Percentiles rank a stretch among this genome's conserved stretches.
Conservation (phyloP, 2,329 filamentous ascomycete species). For the Colletotrichum neosansevieriae region DNA sequence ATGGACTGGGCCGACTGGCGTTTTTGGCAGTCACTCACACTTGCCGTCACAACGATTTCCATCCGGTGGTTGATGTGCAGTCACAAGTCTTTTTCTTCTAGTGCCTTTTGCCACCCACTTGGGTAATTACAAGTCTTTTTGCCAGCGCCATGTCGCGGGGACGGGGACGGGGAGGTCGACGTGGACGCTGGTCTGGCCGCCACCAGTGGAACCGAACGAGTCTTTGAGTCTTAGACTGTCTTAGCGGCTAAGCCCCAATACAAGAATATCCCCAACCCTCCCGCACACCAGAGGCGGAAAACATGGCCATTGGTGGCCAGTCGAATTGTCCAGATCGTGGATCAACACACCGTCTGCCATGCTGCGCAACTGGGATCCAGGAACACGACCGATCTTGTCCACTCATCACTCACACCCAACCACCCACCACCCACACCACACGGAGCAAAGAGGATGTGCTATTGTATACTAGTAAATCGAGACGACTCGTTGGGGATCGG, state of each 20-base stretch:
- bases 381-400: constrained; percentile 15
- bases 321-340: constrained; percentile 9
- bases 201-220: no score
- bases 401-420: no score
- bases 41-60: constrained; percentile 24
- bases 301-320: constrained; percentile 16
- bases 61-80: constrained; percentile 27
- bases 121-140: no score
- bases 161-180: neutral
- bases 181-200: no score
- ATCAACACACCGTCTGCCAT: constrained; percentile 4
- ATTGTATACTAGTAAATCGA: no score
- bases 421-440: no score
- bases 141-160: constrained; percentile 14
- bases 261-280: neutral
- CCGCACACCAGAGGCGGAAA: neutral
- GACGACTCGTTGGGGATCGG: constrained; percentile 19
- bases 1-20: neutral
- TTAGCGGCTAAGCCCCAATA: no score
- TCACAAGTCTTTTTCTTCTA: neutral
- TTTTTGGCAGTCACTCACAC: constrained; percentile 13
- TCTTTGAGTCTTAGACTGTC: no score
- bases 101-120: no score
- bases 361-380: constrained; percentile 31
- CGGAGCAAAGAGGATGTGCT: no score